Evolutionary conservation across 768 basidiomycete species (phyloP), one percentile per base, ranked within the genome.

Genomic region (Mycena leptocephala): DNA sequence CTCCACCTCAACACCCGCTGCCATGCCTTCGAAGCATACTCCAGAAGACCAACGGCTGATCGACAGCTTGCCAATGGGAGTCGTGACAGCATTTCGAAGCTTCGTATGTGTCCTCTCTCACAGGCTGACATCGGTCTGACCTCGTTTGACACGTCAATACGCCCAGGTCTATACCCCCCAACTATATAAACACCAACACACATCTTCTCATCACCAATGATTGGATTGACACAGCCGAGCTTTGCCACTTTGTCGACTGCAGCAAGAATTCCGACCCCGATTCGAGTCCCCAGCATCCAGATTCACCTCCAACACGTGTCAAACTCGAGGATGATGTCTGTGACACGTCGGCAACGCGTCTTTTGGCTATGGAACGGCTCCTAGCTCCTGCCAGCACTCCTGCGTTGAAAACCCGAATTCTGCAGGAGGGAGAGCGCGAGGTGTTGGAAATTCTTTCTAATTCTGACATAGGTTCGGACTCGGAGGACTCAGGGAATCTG

Each of bases 41-140:
- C 46, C 66, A 46, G 66, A 68, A n/a, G 66, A 68, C 35, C 53
- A 55, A 16, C 2, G 28, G 20, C 24, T 68, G 14, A 56, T 68
- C 56, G 35, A 24, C 30, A 56, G 66, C 66, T 43, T 69, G 10
- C 39, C 67, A 3, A 69, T 58, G 35, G 67, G 55, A 9, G 30
- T 43, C 28, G 11, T 68, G 5, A 69, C 67, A 55, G 67, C 67
- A 51, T 69, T 69, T 46, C 53, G 67, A 69, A 69, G 56, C 41
- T 61, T 43, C 14, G 68, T 70, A 32, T 22, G 68, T 24, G 24
- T 22, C 13, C n/a, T 24, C n/a, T 33, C 11, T 5, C n/a, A 67
- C 63, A 26, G 22, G n/a, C 32, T 41, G 37, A 8, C 39, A 43
- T n/a, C n/a, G n/a, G n/a, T n/a, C 3, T 16, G 14, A 9, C 9